Percentiles rank a stretch among this genome's conserved stretches.
phyloP scores from a whole-genome alignment of 257 asterid species.

The Solanum commersonii region DNA sequence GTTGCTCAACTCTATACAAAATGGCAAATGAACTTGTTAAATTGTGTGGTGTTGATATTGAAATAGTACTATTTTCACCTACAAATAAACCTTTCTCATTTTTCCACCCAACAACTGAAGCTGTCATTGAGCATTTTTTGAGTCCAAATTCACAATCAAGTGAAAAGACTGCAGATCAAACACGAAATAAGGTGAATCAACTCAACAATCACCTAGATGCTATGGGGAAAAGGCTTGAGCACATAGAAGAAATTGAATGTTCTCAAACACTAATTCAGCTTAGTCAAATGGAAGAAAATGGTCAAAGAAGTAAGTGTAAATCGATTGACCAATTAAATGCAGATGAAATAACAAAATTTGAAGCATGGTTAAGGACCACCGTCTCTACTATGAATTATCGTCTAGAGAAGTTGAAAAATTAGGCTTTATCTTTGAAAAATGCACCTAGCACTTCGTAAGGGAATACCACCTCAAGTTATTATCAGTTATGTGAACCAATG shows the following conservation, averaged over 20 bases:
- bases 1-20: conserved; percentile 12
- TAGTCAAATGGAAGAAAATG: not conserved
- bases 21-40: conserved; percentile 24
- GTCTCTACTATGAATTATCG: not conserved
- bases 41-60: conserved; percentile 16
- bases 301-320: not conserved
- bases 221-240: not conserved
- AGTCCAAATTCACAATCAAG: not conserved
- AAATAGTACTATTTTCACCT: conserved; percentile 20
- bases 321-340: not conserved
- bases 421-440: not conserved
- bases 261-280: not conserved
- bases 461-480: not conserved
- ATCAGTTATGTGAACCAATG: not conserved
- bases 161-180: not conserved
- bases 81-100: conserved; percentile 27
- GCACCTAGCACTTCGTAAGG: not conserved
- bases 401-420: not conserved
- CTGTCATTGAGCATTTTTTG: not conserved
- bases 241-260: not conserved
- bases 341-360: not conserved
- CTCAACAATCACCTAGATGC: not conserved
- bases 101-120: conserved; percentile 28
- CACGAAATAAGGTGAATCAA: not conserved
- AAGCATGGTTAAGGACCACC: not conserved